phyloP scores from a whole-genome alignment of 2,329 filamentous ascomycete species.

The Onygenales sp. region DNA sequence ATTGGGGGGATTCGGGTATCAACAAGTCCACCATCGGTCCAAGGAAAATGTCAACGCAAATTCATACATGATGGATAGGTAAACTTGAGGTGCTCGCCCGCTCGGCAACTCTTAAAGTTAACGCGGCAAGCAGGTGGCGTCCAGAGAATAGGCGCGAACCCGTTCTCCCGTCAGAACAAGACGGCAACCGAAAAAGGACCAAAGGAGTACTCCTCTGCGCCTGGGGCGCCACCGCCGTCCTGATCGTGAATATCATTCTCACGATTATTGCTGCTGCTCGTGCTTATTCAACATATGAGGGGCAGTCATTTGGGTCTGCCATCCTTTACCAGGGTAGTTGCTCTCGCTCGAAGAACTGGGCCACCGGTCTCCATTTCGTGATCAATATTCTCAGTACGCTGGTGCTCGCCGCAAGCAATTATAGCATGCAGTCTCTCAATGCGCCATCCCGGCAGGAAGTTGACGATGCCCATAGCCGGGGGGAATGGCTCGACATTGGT shows the following conservation, averaged over 20 bases:
- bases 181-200: not conserved
- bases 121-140: not conserved
- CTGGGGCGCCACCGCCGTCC: constrained; percentile 3
- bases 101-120: not conserved
- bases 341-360: not conserved
- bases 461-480: constrained; percentile 20
- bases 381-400: constrained; percentile 28
- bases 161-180: not conserved
- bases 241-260: constrained; percentile 8
- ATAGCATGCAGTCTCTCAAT: constrained; percentile 25
- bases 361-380: constrained; percentile 19
- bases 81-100: not conserved
- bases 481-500: constrained; percentile 23
- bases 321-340: constrained; percentile 8
- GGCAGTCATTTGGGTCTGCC: not conserved
- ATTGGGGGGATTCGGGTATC: not conserved
- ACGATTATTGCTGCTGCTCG: not conserved
- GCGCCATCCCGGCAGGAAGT: constrained; percentile 24
- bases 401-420: constrained; percentile 24
- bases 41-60: no score
- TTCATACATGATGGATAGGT: not conserved
- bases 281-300: not conserved
- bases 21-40: not conserved
- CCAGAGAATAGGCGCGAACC: not conserved
- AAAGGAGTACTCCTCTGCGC: constrained; percentile 1